Evolutionary conservation across 257 asterid species (phyloP), one percentile per base, ranked within the genome.

Genomic region (Rehmannia glutinosa): DNA sequence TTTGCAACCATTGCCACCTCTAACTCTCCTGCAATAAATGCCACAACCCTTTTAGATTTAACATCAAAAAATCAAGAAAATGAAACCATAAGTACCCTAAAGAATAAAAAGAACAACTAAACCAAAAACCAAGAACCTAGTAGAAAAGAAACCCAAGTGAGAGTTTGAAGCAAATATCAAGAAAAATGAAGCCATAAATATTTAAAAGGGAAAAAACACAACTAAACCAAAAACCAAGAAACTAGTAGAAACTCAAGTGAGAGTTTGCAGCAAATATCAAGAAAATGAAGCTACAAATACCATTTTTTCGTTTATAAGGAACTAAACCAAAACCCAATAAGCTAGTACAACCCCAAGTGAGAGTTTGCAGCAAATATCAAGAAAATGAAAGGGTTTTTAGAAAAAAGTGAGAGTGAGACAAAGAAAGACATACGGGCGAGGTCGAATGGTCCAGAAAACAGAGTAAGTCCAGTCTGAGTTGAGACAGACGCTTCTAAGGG

Each of bases 361-460:
- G 50, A 25, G 21, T 53, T 2, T 47, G n/a, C 52, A 17, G 38
- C 42, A 20, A 45, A 25, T 57, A 51, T 62, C 62, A 62, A 71
- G 76, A 66, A 41, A 70, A 66, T n/a, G n/a, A n/a, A n/a, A n/a
- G n/a, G n/a, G n/a, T n/a, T n/a, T n/a, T n/a, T n/a, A 45, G 62
- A 35, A 52, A 64, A 68, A 38, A 63, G 15, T 27, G 39, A 49
- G 36, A 28, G 51, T 36, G 58, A 75, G 46, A 42, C 13, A 66
- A n/a, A 58, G 60, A 39, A 45, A 65, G 51, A 66, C 75, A 77
- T 86, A 94, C 99, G 96, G 97, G 70, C 99, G 90, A 71, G 97
- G 99, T 13, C 97, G 92, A 69, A 94, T 94, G 74, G 99, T 94
- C 99, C 99, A 94, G 97, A 91, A 94, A 60, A 94, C 99, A 59